phyloP scores from a whole-genome alignment of 176 grass and related monocot genomes.

The Hyparrhenia diplandra region DNA sequence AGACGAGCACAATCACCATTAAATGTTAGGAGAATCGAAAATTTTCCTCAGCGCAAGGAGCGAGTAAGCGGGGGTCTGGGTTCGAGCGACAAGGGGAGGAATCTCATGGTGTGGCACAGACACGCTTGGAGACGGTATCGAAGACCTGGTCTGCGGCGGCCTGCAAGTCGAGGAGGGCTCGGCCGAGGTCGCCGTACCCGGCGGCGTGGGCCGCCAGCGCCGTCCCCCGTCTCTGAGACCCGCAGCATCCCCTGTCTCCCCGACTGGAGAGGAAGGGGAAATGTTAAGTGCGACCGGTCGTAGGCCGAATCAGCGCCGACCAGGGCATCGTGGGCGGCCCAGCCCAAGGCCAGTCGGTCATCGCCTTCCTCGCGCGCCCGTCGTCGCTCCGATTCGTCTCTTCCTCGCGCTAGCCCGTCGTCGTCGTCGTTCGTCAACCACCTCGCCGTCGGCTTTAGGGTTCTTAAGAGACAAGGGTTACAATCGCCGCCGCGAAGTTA shows the following conservation, averaged over 20 bases:
- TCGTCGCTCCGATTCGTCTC: too few relatives aligned
- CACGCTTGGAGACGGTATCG: constrained; percentile 42
- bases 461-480: too few relatives aligned
- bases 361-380: too few relatives aligned
- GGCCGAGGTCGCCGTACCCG: constrained; percentile 60
- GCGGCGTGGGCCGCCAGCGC: constrained; percentile 40
- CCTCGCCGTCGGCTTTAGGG: too few relatives aligned
- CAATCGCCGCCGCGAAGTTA: too few relatives aligned
- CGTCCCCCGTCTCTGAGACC: constrained; percentile 60
- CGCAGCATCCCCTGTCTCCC: constrained; percentile 36
- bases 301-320: too few relatives aligned
- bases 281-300: too few relatives aligned
- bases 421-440: too few relatives aligned
- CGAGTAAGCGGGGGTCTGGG: background rate
- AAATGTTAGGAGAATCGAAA: background rate
- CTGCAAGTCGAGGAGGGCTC: constrained; percentile 61
- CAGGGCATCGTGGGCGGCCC: too few relatives aligned
- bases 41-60: background rate
- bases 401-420: too few relatives aligned
- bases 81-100: background rate
- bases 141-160: constrained; percentile 60
- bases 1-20: background rate
- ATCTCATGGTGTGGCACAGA: background rate
- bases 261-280: too few relatives aligned
- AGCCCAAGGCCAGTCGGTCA: too few relatives aligned